Evolutionary conservation across 345 rosid species (phyloP), one percentile per base, ranked within the genome.

Genomic region (Clarkia xantiana): DNA sequence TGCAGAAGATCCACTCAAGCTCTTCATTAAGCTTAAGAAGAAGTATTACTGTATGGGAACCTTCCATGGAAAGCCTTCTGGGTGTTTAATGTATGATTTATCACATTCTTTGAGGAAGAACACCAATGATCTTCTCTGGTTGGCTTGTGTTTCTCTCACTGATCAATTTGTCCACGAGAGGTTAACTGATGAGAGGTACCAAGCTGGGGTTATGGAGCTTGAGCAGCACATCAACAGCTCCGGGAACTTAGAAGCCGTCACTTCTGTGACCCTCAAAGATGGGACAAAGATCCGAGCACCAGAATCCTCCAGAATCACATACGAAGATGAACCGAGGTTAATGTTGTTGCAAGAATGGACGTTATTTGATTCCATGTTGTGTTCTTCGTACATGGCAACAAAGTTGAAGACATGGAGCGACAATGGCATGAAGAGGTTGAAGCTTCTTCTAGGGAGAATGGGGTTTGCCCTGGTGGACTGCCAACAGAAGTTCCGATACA

Each of bases 151-250:
- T 63, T 81, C 96, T 0, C 65, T 86, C 54, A 76, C 98, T 41
- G 96, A 86, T 71, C 98, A 91, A 68, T 86, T 91, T 56, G 90
- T 86, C 45, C 94, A 91, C 12, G 96, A 84, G 79, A 78, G 94
- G 70, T 53, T 91, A 38, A 84, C 96, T 2, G 95, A 84, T 63
- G 96, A 91, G 69, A 81, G 98, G 81, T 91, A 86, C 58, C 86
- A 80, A 66, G 94, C 81, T 51, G 94, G 93, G 15, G 94, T 86
- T 34, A 91, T 84, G 94, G 98, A 84, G 81, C 96, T 91, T 54
- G 96, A 91, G 69, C 93, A 91, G 55, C 95, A 86, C 41, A 82
- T 86, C 51, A 84, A 78, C 55, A 77, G 90, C 60, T 73, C 78
- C 0, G 90, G 95, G 40, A 91, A 84, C 62, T 64, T 84, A 54